Base-by-base conservation (phyloP, 1,139 yeast species). In the Candida pseudoviswanathii region DNA sequence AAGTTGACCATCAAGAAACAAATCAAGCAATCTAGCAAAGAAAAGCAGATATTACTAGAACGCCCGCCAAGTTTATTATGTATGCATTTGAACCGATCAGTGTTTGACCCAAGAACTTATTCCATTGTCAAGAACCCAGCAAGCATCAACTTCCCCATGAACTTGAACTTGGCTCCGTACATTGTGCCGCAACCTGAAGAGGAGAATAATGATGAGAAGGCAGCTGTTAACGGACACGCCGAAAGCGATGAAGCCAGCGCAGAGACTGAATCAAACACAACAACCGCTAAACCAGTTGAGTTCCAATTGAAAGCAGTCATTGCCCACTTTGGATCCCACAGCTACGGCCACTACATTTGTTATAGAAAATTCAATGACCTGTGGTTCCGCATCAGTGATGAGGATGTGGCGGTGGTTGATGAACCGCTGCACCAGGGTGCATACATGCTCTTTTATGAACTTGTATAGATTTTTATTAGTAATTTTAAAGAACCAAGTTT, bases 341-440 rank as follows among this genome's bases (percentile, higher is more conserved):
- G 92, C 62, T 92, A 90, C 65, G 98, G 98, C 21, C 98, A 92
- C 65, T 92, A 92, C 65, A 89, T 92, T 51, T 89, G 96, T 46
- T 92, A 81, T 69, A 81, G 97, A 60, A 85, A 83, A 59, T 78
- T 75, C 51, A 78, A 95, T 59, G 96, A 95, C 1, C 77, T 84
- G 9, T 92, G 98, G 97, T 91, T 97, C 96, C 81, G 96, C 65
- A 85, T 91, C 25, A 86, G 96, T 60, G 98, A 92, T 66, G 96
- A 92, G 61, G 84, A 85, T 1, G 96, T 91, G 2, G 84, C 88
- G 54, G 80, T 88, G 25, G 91, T 90, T 1, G 80, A 82, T 24
- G 96, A 89, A 70, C 89, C 51, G 76, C 77, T 11, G 84, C 92
- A 3, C n/a, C 95, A 89, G 53, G 97, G 97, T 22, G 91, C 95